phyloP scores from a whole-genome alignment of 148 eudicot species.

The Rhododendron kiyosumense region DNA sequence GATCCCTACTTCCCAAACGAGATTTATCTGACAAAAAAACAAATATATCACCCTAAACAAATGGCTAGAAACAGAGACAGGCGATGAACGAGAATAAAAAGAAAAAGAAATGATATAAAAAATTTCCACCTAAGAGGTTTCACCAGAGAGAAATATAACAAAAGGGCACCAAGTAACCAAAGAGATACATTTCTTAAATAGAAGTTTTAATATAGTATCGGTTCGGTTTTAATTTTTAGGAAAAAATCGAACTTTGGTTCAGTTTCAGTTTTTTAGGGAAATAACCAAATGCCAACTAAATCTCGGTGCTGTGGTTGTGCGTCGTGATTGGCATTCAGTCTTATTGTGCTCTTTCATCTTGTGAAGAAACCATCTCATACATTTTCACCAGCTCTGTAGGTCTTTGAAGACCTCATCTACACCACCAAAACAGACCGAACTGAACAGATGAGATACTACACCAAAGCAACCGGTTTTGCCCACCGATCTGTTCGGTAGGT shows the following conservation, averaged over 20 bases:
- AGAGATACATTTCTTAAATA: neutral
- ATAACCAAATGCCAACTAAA: neutral
- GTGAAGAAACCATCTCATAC: neutral
- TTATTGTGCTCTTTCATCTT: neutral
- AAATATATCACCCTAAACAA: neutral
- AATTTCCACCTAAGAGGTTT: neutral
- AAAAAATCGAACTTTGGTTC: neutral
- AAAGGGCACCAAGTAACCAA: neutral
- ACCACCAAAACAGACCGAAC: neutral
- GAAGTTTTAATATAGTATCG: neutral
- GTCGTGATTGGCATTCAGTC: no score
- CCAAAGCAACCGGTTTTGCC: neutral
- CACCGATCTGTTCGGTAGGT: neutral
- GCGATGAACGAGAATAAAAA: neutral
- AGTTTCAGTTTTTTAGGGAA: neutral
- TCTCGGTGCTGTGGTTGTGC: no score
- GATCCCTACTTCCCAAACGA: conserved; percentile 42
- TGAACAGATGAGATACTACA: neutral
- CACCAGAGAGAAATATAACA: neutral
- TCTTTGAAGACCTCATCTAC: neutral
- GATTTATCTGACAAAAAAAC: conserved; percentile 29
- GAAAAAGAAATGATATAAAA: neutral
- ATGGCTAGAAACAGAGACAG: neutral
- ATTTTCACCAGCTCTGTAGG: neutral
- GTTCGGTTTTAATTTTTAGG: neutral